phyloP scores from a whole-genome alignment of 306 rosid species.

The Cucumis melo region DNA sequence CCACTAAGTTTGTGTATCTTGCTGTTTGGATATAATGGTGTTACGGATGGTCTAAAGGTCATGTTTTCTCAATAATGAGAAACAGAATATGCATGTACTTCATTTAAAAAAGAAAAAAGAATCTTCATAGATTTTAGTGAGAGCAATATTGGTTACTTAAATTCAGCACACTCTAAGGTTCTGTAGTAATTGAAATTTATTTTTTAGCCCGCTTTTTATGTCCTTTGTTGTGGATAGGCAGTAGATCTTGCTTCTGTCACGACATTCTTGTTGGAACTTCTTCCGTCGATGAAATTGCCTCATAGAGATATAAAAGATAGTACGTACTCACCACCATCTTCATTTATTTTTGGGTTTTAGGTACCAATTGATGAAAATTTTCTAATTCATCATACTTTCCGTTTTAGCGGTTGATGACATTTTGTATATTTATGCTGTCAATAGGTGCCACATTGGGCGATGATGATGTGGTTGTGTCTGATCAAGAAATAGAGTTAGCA shows the following conservation, averaged over 20 bases:
- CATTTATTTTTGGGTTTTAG: not conserved
- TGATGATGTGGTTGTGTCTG: slow-evolving; percentile 48
- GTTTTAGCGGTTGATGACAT: not conserved
- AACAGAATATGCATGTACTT: not conserved
- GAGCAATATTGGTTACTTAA: not conserved
- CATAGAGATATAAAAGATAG: slow-evolving; percentile 32
- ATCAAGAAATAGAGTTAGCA: slow-evolving; percentile 40
- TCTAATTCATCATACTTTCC: not conserved
- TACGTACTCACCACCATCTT: slow-evolving; percentile 19
- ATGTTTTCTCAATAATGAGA: not conserved
- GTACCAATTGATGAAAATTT: not conserved
- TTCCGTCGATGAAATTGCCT: slow-evolving; percentile 53
- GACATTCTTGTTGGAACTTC: slow-evolving; percentile 64
- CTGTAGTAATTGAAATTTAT: not conserved
- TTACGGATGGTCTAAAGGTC: not conserved
- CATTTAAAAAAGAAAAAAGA: too few species aligned
- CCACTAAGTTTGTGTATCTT: not conserved
- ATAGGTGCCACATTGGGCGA: slow-evolving; percentile 51
- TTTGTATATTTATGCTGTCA: not conserved
- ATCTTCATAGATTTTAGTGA: not conserved
- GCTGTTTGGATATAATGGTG: not conserved
- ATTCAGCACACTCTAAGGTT: not conserved
- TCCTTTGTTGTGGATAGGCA: slow-evolving; percentile 39
- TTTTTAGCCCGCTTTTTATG: slow-evolving; percentile 5
- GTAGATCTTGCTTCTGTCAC: slow-evolving; percentile 69